Base-by-base conservation (phyloP, 768 basidiomycete genomes). In the Lentinula edodes region DNA sequence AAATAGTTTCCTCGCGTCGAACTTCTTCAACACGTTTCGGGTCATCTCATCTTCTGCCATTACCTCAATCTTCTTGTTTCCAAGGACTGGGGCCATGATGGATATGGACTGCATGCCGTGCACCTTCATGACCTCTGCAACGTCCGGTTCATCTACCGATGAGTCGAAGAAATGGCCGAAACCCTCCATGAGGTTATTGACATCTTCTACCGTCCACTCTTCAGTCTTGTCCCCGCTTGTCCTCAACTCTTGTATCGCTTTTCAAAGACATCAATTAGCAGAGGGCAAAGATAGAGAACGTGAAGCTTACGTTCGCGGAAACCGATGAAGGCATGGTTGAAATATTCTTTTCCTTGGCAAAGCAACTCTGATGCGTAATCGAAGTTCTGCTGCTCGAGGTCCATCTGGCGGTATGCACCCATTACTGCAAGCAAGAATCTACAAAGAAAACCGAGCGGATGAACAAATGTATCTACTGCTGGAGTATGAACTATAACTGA, bases 351-450 rank as follows among this genome's bases (percentile, higher is more conserved):
- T 15, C 55, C 55, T 13, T 56, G 55, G 41, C 55, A 56, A 6
- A 56, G 55, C 41, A 56, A 43, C 55, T 56, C 55, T 38, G 39
- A 38, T 13, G 55, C 55, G 41, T 56, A 56, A 20, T 56, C 55
- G 9, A 56, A 56, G 55, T 56, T 56, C 20, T 56, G 55, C 18
- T 56, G 55, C n/a, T 56, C 55, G 28, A 56, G 55, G 12, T 56
- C 55, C 55, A 56, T 56, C 20, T 41, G 55, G 6, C 18, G 39
- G 55, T 56, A 56, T 23, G 55, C 55, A 12, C 55, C 55, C 55
- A 56, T 56, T 23, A 56, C 55, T n/a, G 55, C 55, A 45, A 56
- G 55, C 28, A 56, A 56, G 41, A 56, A 56, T 42, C 55, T 56
- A n/a, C 34, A 34, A 54, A 15, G 12, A n/a, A 35, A n/a, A n/a